Conservation (phyloP, 2,329 filamentous ascomycete species). For the Fusarium setosum region DNA sequence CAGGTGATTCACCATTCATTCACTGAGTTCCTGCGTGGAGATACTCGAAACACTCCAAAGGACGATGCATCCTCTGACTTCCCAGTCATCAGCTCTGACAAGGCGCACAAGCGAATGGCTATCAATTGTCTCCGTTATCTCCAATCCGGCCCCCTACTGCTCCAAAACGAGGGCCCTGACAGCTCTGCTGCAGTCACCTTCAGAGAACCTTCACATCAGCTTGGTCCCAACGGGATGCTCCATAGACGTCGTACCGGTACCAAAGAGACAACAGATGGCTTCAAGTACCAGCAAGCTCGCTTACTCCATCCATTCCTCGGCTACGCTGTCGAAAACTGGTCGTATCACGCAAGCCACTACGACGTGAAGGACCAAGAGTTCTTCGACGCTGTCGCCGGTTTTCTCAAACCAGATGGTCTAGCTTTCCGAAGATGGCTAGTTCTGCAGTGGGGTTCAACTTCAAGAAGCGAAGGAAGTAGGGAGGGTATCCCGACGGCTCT, state of each 20-base stretch:
- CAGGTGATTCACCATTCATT: conserved; percentile 60
- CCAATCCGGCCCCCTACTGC: conserved; percentile 25
- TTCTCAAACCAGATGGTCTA: conserved; percentile 9
- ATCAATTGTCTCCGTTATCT: conserved; percentile 32
- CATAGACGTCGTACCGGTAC: neutral
- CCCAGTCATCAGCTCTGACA: conserved; percentile 23
- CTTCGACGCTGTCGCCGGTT: conserved; percentile 4
- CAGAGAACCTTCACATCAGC: neutral
- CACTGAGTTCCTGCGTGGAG: conserved; percentile 56
- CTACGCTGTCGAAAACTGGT: conserved; percentile 38
- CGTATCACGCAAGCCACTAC: conserved; percentile 34
- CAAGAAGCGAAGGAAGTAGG: neutral
- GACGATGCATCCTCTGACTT: conserved; percentile 1
- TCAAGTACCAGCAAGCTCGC: conserved; percentile 29
- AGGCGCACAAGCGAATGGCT: conserved; percentile 35
- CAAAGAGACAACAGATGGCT: neutral
- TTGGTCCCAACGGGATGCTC: neutral
- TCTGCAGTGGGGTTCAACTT: conserved; percentile 24
- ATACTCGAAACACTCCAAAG: conserved; percentile 3
- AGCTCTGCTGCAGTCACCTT: neutral
- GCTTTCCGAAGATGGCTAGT: conserved; percentile 32
- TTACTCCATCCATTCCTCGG: conserved; percentile 30
- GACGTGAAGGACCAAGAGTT: conserved; percentile 28
- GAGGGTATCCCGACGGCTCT: conserved; percentile 28
- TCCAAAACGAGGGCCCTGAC: conserved; percentile 3